Percentiles rank a stretch among this genome's conserved stretches.
These are phyloP conservation scores for Cladosporium sp. DNA, from an alignment of 2,329 filamentous ascomycete species.

Conservation along the genomic window DNA sequence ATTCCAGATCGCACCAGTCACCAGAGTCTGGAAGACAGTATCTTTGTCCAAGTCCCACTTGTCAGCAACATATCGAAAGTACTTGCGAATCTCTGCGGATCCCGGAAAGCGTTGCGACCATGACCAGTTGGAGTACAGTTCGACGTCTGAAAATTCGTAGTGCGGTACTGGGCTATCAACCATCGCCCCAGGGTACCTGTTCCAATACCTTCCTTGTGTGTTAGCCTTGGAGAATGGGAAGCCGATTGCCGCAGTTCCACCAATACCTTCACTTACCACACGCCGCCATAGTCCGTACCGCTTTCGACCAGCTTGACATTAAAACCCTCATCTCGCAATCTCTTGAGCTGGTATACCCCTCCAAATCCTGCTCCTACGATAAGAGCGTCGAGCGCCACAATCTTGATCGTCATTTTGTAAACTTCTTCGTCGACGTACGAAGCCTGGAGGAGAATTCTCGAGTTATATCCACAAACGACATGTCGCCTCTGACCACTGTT, in stretches of 20 bases:
- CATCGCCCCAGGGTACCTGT: constrained; percentile 37
- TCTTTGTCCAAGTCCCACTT: constrained; percentile 54
- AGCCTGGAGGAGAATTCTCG: too few relatives aligned
- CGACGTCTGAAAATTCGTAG: constrained; percentile 40
- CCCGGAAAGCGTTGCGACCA: constrained; percentile 25
- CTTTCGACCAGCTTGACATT: constrained; percentile 32
- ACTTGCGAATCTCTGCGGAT: constrained; percentile 45
- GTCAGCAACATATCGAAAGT: constrained; percentile 59
- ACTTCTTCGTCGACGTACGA: too few relatives aligned
- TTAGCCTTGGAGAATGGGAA: background rate
- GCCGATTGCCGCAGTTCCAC: background rate
- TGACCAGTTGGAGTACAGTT: background rate
- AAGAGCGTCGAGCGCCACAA: constrained; percentile 3
- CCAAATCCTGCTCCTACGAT: constrained; percentile 28
- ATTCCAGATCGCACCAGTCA: constrained; percentile 22
- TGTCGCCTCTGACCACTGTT: too few relatives aligned
- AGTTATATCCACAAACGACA: too few relatives aligned
- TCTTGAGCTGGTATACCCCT: constrained; percentile 22
- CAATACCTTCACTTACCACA: too few relatives aligned
- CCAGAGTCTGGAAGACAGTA: constrained; percentile 50
- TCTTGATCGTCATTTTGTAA: too few relatives aligned
- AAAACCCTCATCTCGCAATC: constrained; percentile 26
- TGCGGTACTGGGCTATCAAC: constrained; percentile 45
- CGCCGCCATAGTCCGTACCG: constrained; percentile 33
- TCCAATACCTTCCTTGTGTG: constrained; percentile 22